Conservation (phyloP, 2,329 filamentous ascomycete genomes). For the Emmonsiellopsis sp. region DNA sequence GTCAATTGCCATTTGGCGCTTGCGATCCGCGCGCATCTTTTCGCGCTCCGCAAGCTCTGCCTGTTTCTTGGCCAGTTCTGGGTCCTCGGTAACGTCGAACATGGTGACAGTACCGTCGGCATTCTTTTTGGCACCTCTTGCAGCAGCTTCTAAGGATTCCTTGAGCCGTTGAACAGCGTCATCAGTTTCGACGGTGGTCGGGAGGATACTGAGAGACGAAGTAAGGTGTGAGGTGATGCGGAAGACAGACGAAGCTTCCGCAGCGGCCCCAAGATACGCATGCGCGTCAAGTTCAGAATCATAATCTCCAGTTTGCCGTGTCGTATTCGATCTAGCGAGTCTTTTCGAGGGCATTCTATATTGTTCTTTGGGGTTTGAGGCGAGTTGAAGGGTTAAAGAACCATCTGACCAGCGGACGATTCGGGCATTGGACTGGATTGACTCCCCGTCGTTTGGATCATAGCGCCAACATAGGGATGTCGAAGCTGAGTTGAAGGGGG, state of each 20-base stretch:
- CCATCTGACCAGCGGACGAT: constrained; percentile 60
- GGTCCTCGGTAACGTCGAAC: constrained; percentile 51
- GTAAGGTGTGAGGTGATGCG: constrained; percentile 56
- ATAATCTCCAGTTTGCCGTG: constrained; percentile 40
- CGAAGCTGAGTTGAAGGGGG: constrained; percentile 53
- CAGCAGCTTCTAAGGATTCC: constrained; percentile 48
- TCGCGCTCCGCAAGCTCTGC: constrained; percentile 53
- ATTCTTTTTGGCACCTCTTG: constrained; percentile 41
- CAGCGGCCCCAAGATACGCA: constrained; percentile 53
- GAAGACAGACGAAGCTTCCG: constrained; percentile 48
- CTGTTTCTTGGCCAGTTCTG: constrained; percentile 49
- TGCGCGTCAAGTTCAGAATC: constrained; percentile 50
- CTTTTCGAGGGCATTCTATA: constrained; percentile 50
- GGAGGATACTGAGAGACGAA: constrained; percentile 47
- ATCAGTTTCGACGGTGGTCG: constrained; percentile 47
- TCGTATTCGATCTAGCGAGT: constrained; percentile 47
- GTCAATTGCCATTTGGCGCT: constrained; percentile 46
- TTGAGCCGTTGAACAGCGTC: constrained; percentile 54
- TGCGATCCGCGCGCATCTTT: constrained; percentile 44
- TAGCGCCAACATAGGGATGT: constrained; percentile 58
- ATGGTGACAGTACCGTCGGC: constrained; percentile 45
- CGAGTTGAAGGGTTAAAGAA: constrained; percentile 55
- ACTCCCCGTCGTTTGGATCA: constrained; percentile 47
- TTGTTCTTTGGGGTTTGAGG: constrained; percentile 50
- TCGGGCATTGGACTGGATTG: constrained; percentile 56